Evolutionary conservation across 805 yeast genomes (phyloP).

Genomic region (Pichia rugopelliculosa): DNA sequence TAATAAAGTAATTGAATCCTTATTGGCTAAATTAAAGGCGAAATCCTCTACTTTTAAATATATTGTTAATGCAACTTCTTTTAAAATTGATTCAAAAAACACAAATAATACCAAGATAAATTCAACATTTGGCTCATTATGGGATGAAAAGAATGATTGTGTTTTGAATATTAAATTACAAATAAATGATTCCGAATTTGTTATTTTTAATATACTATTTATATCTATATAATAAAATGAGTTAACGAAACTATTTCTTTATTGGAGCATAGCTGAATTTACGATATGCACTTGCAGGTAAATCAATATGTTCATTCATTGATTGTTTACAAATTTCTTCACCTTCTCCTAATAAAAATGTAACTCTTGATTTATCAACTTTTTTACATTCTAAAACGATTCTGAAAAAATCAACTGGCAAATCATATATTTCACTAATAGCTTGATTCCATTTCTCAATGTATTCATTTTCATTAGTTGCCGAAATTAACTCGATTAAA

Average conservation of each 20-base stretch:
- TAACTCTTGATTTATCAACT: conserved; percentile 8
- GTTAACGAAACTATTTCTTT: not conserved
- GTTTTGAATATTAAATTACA: conserved; percentile 31
- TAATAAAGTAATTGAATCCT: not conserved
- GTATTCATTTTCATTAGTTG: conserved; percentile 40
- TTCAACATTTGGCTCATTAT: conserved; percentile 42
- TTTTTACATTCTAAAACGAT: conserved; percentile 48
- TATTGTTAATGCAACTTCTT: conserved; percentile 37
- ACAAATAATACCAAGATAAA: conserved; percentile 26
- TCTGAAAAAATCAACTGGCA: conserved; percentile 63
- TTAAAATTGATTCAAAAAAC: conserved; percentile 22
- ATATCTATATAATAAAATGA: conserved; percentile 1
- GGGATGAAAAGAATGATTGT: conserved; percentile 56
- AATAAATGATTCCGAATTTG: conserved; percentile 13
- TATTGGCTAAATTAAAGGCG: conserved; percentile 3
- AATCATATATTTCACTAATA: conserved; percentile 62
- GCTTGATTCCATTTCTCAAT: conserved; percentile 37
- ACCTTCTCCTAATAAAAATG: conserved; percentile 23
- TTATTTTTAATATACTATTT: conserved; percentile 9
- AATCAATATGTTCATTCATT: conserved; percentile 1
- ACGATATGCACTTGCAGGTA: conserved; percentile 3
- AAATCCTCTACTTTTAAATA: conserved; percentile 53
- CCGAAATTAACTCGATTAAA: conserved; percentile 47
- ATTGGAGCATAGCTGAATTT: conserved; percentile 11
- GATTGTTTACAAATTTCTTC: conserved; percentile 9